These are phyloP conservation scores for Glycine latifolia DNA, from an alignment of 306 rosid genomes.

Conservation along the genomic window DNA sequence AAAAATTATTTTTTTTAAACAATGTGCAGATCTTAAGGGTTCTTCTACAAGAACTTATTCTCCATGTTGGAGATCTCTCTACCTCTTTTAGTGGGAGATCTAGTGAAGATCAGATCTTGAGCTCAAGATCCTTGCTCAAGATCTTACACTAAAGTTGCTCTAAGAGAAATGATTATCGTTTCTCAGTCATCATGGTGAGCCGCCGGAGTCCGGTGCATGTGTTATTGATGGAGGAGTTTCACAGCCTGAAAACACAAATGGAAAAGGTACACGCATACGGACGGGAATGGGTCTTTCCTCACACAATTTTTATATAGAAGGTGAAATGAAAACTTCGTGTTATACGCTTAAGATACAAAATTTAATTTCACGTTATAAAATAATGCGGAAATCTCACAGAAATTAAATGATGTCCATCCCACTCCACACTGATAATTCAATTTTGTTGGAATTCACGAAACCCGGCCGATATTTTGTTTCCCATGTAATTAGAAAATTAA, in stretches of 20 bases:
- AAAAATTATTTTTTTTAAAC: too few species aligned
- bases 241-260: too few species aligned
- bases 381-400: neutral
- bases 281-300: neutral
- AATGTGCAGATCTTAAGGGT: too few species aligned
- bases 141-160: too few species aligned
- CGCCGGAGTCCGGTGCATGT: neutral
- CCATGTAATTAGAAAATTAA: neutral
- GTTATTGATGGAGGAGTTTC: neutral
- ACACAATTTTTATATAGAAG: too few species aligned
- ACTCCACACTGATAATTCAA: neutral
- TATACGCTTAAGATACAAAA: neutral
- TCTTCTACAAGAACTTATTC: too few species aligned
- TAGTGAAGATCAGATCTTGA: too few species aligned
- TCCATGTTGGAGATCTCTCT: too few species aligned
- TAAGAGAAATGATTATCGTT: neutral
- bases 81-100: too few species aligned
- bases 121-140: too few species aligned
- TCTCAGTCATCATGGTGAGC: neutral
- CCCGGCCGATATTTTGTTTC: neutral
- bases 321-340: neutral
- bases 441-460: neutral
- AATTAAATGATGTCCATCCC: neutral
- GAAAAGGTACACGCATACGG: neutral
- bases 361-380: neutral